Conservation (phyloP, 73 alveolate species). For the Paramecium octaurelia region DNA sequence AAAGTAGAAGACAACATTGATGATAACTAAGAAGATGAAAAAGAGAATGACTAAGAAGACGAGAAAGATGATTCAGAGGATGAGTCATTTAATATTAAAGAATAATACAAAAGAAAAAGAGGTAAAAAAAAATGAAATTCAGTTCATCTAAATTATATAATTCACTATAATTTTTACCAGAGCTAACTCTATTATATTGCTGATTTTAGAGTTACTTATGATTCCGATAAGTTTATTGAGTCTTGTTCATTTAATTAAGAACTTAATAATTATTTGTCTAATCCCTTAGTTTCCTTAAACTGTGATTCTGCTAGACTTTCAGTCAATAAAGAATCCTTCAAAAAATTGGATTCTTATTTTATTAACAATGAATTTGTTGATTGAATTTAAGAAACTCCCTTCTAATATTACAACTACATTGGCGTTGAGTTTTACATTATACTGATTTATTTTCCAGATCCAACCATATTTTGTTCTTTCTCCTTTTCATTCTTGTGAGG, state of each 20-base stretch:
- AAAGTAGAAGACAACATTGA: neutral
- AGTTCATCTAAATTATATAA: neutral
- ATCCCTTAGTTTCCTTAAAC: neutral
- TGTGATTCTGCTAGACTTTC: neutral
- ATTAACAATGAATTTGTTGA: neutral
- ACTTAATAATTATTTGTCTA: neutral
- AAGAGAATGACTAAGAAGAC: neutral
- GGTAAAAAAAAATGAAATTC: neutral
- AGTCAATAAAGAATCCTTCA: neutral
- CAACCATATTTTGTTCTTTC: neutral
- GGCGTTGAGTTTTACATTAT: neutral
- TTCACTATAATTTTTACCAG: neutral
- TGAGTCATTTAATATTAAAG: neutral
- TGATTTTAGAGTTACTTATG: neutral
- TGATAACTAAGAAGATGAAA: neutral
- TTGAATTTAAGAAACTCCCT: neutral
- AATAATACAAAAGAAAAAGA: neutral
- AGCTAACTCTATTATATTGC: neutral
- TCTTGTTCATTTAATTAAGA: neutral
- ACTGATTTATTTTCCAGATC: neutral
- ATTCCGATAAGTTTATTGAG: neutral
- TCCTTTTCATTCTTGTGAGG: neutral
- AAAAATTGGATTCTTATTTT: neutral
- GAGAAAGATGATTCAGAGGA: neutral
- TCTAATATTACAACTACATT: neutral